A percentile compares a stretch with the other conserved stretches of the same genome.
Conservation (phyloP, 805 yeast species). For the Saturnispora saitoi region DNA sequence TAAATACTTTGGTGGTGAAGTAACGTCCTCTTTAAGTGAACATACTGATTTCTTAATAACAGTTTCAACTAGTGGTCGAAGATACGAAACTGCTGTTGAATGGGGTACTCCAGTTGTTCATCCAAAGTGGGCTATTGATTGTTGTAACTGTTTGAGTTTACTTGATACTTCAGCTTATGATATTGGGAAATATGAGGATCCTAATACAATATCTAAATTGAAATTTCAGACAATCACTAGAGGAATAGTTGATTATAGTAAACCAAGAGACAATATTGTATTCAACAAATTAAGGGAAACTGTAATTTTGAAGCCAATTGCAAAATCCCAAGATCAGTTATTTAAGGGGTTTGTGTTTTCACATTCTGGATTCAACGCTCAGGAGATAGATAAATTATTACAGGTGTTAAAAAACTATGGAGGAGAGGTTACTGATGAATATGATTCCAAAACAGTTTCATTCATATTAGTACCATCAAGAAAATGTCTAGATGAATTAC, state of each 20-base stretch:
- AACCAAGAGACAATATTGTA: constrained; percentile 3
- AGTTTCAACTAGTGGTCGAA: constrained; percentile 41
- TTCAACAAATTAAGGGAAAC: neutral
- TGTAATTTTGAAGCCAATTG: neutral
- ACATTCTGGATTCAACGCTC: constrained; percentile 24
- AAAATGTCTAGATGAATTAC: constrained; percentile 13
- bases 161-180: constrained; percentile 35
- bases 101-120: constrained; percentile 46
- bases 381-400: constrained; percentile 15
- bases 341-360: constrained; percentile 37
- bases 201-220: constrained; percentile 16
- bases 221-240: constrained; percentile 26
- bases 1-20: constrained; percentile 39
- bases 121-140: constrained; percentile 43
- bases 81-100: constrained; percentile 44
- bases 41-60: constrained; percentile 39
- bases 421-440: constrained; percentile 16
- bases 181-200: constrained; percentile 17
- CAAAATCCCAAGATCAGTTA: constrained; percentile 16
- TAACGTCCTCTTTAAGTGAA: constrained; percentile 41
- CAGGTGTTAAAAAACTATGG: constrained; percentile 17
- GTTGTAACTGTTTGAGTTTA: constrained; percentile 36
- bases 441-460: constrained; percentile 30
- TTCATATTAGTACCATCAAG: constrained; percentile 24
- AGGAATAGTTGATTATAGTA: constrained; percentile 10